A percentile compares a stretch with the other conserved stretches of the same genome.
These are phyloP conservation scores for Solanum chiquidenum DNA, from an alignment of 257 asterid species.

Conservation along the genomic window DNA sequence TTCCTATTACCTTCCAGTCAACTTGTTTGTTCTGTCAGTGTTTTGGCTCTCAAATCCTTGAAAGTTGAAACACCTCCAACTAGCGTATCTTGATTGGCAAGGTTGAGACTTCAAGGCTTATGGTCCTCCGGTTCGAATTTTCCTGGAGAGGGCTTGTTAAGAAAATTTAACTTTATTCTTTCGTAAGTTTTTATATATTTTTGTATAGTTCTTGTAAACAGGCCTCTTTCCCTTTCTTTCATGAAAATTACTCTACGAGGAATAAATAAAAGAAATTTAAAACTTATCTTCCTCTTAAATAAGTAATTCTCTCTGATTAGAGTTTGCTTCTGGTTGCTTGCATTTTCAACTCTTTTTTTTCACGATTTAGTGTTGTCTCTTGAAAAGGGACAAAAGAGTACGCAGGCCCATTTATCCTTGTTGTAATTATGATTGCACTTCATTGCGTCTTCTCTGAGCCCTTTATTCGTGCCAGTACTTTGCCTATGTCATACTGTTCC, in stretches of 20 bases:
- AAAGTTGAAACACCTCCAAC: neutral
- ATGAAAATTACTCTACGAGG: neutral
- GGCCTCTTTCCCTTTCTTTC: neutral
- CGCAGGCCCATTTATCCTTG: neutral
- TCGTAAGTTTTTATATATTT: neutral
- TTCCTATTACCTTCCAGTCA: neutral
- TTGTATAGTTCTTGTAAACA: neutral
- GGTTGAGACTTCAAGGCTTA: neutral
- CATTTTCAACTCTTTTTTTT: neutral
- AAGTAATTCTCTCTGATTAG: neutral
- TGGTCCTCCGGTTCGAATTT: neutral
- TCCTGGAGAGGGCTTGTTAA: neutral
- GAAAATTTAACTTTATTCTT: neutral
- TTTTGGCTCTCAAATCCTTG: neutral
- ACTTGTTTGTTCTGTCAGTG: neutral
- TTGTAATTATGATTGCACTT: neutral
- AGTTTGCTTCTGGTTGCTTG: neutral
- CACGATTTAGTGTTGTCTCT: neutral
- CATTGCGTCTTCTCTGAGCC: neutral
- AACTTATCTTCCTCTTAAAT: neutral
- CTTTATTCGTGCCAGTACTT: neutral
- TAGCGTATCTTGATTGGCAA: neutral
- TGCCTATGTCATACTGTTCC: neutral
- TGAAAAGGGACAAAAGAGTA: neutral
- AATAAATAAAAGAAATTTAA: neutral